Evolutionary conservation across 2,329 filamentous ascomycete genomes (phyloP), one percentile per base, ranked within the genome.

Genomic region (Talaromyces sp.): DNA sequence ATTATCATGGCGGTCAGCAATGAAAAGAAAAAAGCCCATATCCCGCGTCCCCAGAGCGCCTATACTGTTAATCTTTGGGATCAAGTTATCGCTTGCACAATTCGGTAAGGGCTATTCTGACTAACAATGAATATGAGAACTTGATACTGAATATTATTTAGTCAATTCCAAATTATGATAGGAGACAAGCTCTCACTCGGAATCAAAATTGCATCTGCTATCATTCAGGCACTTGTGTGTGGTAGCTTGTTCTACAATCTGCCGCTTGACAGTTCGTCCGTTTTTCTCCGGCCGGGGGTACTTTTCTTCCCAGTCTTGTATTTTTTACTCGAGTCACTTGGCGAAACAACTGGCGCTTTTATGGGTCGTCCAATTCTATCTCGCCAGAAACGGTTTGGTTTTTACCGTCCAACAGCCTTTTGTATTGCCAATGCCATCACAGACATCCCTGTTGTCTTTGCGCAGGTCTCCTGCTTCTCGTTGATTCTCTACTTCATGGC

Each of bases 321-420:
- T 73, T 87, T 87, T 63, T 80, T 85, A 1, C 75, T 88, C 1
- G 77, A 87, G 30, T 83, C 85, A 2, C 70, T 87, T 51, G 82
- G 82, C 2, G 85, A 88, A 66, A 79, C 85, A 14, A 85, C 85
- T 0, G 75, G 82, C 1, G 83, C 86, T 0, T 90, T 89, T 65
- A 79, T 83, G 66, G 82, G 82, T 3, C 83, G 87, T 56, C 86
- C 87, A 0, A 89, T 90, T 64, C 74, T 90, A 23, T 78, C 87
- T 18, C 89, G 89, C 68, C 87, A 89, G 71, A 88, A 89, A 68
- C 83, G 82, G 6, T 89, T 89, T 65, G 85, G 85, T 0, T 89
- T 89, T 72, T 89, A 89, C 64, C 83, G 82, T 12, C 85, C 85
- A 0, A 78, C 83, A 0, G 84, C 85, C 2, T 85, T 82, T 54